Evolutionary conservation across 73 alveolate species (phyloP).

Genomic region (Paramecium octaurelia): DNA sequence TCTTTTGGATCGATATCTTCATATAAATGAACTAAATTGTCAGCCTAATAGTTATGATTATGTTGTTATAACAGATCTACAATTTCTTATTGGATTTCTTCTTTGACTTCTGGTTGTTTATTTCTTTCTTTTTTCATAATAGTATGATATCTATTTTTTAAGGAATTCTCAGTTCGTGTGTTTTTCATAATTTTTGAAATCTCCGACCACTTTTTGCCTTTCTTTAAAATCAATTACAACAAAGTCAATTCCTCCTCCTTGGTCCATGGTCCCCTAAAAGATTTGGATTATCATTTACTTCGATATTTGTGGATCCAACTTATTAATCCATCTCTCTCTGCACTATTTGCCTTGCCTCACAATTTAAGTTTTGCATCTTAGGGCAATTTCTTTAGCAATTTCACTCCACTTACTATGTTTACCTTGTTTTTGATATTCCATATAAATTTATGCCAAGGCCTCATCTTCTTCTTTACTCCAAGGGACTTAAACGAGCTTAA

Average conservation of each 20-base stretch:
- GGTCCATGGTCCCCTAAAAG: conserved; percentile 58
- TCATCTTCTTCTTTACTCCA: conserved; percentile 65
- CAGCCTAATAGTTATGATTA: not conserved
- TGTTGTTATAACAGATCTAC: not conserved
- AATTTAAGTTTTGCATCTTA: conserved; percentile 42
- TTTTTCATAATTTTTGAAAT: conserved; percentile 56
- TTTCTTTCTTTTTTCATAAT: conserved; percentile 60
- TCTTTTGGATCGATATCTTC: conserved; percentile 46
- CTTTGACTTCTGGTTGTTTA: conserved; percentile 27
- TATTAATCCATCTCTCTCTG: conserved; percentile 63
- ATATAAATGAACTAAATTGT: conserved; percentile 48
- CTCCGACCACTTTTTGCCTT: conserved; percentile 63
- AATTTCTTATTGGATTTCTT: conserved; percentile 27
- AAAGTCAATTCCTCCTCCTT: conserved; percentile 57
- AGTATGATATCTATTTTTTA: conserved; percentile 54
- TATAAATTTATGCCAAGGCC: not conserved
- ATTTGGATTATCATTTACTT: not conserved
- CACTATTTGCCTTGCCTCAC: conserved; percentile 60
- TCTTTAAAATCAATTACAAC: conserved; percentile 18
- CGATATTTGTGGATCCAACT: conserved; percentile 45
- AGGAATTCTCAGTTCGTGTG: conserved; percentile 48
- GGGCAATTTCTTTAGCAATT: conserved; percentile 52
- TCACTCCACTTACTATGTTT: conserved; percentile 64
- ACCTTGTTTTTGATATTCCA: conserved; percentile 50
- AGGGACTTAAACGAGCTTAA: conserved; percentile 52